These are phyloP conservation scores for Escallonia herrerae DNA, from an alignment of 129 eudicot genomes.

Conservation along the genomic window DNA sequence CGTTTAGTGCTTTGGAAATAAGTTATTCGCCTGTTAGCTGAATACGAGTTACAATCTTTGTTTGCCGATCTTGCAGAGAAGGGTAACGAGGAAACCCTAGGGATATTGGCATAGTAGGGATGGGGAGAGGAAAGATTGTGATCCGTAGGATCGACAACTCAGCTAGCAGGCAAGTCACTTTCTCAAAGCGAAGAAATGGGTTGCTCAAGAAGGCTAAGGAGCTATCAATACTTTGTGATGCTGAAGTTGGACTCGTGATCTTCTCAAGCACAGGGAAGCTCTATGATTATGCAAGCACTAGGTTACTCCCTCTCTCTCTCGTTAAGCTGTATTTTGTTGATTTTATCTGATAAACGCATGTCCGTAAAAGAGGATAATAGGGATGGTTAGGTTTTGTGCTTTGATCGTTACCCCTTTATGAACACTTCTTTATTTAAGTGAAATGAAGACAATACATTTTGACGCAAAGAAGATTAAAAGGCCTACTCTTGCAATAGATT, in stretches of 20 bases:
- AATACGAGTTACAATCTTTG: background rate
- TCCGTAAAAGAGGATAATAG: no score
- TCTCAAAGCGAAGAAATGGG: conserved; percentile 17
- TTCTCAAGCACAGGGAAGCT: conserved; percentile 24
- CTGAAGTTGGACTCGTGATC: conserved; percentile 19
- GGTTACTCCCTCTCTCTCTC: background rate
- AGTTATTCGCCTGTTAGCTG: no score
- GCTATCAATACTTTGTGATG: conserved; percentile 19
- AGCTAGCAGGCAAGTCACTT: conserved; percentile 21
- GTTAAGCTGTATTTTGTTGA: no score
- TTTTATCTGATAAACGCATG: no score
- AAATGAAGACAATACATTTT: no score
- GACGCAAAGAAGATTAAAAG: no score
- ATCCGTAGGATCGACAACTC: conserved; percentile 19
- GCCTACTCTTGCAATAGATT: no score
- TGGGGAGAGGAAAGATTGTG: conserved; percentile 23
- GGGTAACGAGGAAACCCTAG: background rate
- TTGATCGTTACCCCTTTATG: no score
- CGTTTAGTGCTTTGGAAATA: background rate
- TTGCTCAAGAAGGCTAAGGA: conserved; percentile 23
- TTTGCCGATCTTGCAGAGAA: background rate
- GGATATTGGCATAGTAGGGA: background rate
- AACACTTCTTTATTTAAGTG: no score
- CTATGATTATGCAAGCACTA: conserved; percentile 19
- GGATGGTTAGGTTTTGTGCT: no score